Evolutionary conservation across 345 rosid species (phyloP), one percentile per base, ranked within the genome.

Genomic region (Arabidopsis suecica): DNA sequence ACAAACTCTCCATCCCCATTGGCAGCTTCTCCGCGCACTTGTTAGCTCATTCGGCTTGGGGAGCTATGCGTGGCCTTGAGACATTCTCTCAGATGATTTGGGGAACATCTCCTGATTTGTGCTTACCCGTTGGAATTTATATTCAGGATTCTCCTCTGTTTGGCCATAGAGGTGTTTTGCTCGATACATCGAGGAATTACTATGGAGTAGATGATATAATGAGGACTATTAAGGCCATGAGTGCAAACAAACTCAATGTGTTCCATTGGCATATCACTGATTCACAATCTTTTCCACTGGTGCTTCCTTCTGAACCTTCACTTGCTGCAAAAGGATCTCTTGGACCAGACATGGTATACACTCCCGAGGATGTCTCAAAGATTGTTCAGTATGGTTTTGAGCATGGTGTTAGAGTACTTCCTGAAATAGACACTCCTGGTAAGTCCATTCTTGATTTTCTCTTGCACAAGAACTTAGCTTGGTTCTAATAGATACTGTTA

Each of bases 221-320:
- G 64, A 84, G 94, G 82, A 87, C 93, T 0, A 87, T 93, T 9
- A 63, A 22, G 9, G 90, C 89, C 10, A 91, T 88, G 94, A 84
- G 96, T 76, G 79, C 78, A 7, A 93, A 93, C 75, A 93, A 93
- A 78, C 82, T 91, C 60, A 93, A 89, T 77, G 97, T 89, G 75
- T 93, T 93, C 38, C 98, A 93, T 28, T 91, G 97, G 98, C 98
- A 93, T 37, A 82, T 93, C 9, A 88, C 90, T 0, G 98, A 88
- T 67, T 89, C 98, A 0, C 97, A 93, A 0, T 91, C 97, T 5
- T 93, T 93, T 56, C 98, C 98, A 0, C 32, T 93, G 53, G 63
- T 89, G 66, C 63, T 93, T 64, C 96, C 94, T 11, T 91, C 89
- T 9, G 96, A 89, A 80, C 96, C 96, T 7, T 73, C 75, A 57